Evolutionary conservation across 2,329 filamentous ascomycete species (phyloP), one percentile per base, ranked within the genome.

Genomic region (Drechslera avenae): DNA sequence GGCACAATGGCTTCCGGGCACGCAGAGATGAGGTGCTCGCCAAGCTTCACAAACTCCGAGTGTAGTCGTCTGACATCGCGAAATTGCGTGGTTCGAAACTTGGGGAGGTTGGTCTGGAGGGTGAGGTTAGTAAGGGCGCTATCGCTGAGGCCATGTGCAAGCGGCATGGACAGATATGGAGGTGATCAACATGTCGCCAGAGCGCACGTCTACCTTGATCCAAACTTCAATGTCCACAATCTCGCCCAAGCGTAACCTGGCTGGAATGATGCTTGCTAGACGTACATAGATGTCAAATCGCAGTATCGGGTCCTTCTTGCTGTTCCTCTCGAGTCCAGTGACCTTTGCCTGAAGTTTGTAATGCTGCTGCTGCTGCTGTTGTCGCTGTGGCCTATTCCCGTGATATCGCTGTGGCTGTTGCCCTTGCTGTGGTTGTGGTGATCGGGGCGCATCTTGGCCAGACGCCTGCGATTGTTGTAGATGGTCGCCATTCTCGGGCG

Each of bases 11-110:
- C 89, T 75, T 99, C 94, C 3, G 94, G 94, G 68, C 97, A 97
- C n/a, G 93, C 92, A 18, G 93, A 97, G 73, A 97, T 91, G 50
- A 99, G 81, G 74, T 99, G 94, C 52, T 96, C 90, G 48, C 89
- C 91, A n/a, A 99, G 86, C 76, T 97, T 99, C 59, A 90, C 83
- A 67, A 99, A 99, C 72, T 99, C 94, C 39, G 90, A 91, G 75
- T 99, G 94, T 55, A 95, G 88, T 54, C 94, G 90, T 64, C 94
- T 89, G 60, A 99, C 91, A 75, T 99, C 94, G 69, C 94, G 91
- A 77, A 97, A 99, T 74, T 99, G 94, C 4, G 94, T 99, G 0
- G 94, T 99, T 65, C 94, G 86, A 75, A 97, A 99, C 63, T 93
- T 93, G 45, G 93, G 92, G n/a, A 99, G 88, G 76, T 99, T 99